A percentile compares a stretch with the other conserved stretches of the same genome.
phyloP scores from a whole-genome alignment of 805 yeast genomes.

The Candida vartiovaarae region DNA sequence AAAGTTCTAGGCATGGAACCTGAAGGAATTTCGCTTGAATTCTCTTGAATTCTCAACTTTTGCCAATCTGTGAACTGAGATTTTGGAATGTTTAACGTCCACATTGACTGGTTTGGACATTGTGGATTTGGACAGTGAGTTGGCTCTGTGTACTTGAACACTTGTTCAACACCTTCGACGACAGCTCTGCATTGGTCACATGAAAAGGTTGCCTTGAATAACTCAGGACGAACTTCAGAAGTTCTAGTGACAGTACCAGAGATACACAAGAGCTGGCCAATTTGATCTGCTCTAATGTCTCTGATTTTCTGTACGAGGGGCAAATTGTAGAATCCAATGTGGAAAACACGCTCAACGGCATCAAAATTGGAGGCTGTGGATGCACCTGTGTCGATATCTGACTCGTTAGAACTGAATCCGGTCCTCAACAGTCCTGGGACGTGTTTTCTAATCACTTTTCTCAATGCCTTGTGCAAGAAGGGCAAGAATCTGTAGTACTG shows the following conservation, averaged over 20 bases:
- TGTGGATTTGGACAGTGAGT: conserved; percentile 82
- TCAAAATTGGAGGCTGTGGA: conserved; percentile 36
- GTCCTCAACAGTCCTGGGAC: conserved; percentile 65
- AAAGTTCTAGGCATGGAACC: conserved; percentile 98
- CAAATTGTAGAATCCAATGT: conserved; percentile 80
- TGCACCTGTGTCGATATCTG: conserved; percentile 23
- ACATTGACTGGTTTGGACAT: conserved; percentile 78
- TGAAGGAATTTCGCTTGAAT: conserved; percentile 93
- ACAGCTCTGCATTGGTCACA: conserved; percentile 85
- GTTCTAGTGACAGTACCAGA: conserved; percentile 96
- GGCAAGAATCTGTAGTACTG: conserved; percentile 93
- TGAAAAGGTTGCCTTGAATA: conserved; percentile 76
- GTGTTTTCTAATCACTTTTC: conserved; percentile 61
- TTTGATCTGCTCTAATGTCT: conserved; percentile 82
- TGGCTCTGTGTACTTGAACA: conserved; percentile 91
- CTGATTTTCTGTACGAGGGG: conserved; percentile 81
- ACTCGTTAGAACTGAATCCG: conserved; percentile 22
- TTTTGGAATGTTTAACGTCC: conserved; percentile 79
- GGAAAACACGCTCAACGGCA: conserved; percentile 69
- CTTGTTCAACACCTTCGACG: conserved; percentile 86
- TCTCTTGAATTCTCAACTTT: conserved; percentile 89
- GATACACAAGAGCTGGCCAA: conserved; percentile 77
- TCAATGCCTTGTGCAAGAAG: conserved; percentile 67
- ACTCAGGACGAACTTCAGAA: conserved; percentile 93
- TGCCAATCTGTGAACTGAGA: conserved; percentile 96